Conservation (phyloP, 257 asterid species). For the Leonotis leonurus region DNA sequence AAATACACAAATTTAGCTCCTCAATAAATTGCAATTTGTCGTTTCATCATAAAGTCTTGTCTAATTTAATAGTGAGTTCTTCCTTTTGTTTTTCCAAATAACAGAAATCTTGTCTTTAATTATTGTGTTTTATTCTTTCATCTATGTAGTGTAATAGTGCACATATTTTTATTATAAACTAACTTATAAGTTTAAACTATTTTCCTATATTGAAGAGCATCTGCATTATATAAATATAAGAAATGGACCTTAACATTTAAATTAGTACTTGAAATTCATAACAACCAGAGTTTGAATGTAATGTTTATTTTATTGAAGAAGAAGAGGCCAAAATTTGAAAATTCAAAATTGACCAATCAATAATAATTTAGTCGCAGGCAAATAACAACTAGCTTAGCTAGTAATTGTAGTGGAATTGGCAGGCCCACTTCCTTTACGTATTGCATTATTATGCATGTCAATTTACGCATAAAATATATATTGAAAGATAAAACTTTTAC, state of each 20-base stretch:
- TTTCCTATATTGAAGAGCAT: too few relatives aligned
- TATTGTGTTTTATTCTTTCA: not conserved
- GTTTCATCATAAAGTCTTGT: not conserved
- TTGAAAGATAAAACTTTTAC: too few relatives aligned
- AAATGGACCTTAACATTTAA: not conserved
- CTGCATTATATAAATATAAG: too few relatives aligned
- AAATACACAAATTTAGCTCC: not conserved
- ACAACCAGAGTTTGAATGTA: not conserved
- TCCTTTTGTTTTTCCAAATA: not conserved
- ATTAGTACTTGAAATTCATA: not conserved
- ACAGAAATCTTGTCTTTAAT: not conserved
- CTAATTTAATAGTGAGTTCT: not conserved
- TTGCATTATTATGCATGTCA: not conserved
- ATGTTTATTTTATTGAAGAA: not conserved
- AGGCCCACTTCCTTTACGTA: not conserved
- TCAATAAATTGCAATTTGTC: constrained; percentile 8
- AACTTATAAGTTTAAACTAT: too few relatives aligned
- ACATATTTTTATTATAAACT: too few relatives aligned
- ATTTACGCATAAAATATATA: too few relatives aligned
- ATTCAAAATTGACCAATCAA: not conserved
- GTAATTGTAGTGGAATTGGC: not conserved
- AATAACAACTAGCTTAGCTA: too few relatives aligned
- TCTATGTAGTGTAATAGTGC: not conserved
- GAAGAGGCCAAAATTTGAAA: not conserved
- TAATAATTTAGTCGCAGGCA: not conserved